phyloP scores from a whole-genome alignment of 352 stramenopile species.

The Lagenidium giganteum region DNA sequence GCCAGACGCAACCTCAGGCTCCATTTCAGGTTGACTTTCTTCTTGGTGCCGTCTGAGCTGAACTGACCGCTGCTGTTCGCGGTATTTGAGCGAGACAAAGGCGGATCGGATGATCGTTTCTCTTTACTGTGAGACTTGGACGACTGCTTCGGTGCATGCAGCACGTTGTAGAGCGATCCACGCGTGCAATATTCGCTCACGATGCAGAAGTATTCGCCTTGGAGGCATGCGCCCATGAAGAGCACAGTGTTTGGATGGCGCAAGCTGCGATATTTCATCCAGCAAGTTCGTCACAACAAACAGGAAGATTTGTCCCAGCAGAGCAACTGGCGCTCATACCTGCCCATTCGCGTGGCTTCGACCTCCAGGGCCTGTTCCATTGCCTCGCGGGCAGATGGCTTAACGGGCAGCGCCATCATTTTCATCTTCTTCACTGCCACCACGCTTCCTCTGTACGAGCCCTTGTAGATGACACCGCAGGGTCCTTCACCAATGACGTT shows the following conservation, averaged over 20 bases:
- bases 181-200: constrained; percentile 94
- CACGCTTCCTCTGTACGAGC: constrained; percentile 77
- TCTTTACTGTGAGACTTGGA: constrained; percentile 20
- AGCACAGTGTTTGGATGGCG: constrained; percentile 98
- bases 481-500: constrained; percentile 76
- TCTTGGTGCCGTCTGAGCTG: constrained; percentile 26
- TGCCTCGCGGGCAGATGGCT: constrained; percentile 53
- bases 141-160: constrained; percentile 57
- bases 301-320: too few relatives aligned
- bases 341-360: constrained; percentile 78
- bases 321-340: constrained; percentile 10
- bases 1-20: constrained; percentile 76
- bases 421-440: constrained; percentile 87
- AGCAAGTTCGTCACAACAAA: too few relatives aligned
- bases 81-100: constrained; percentile 3
- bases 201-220: constrained; percentile 95
- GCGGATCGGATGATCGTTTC: constrained; percentile 16
- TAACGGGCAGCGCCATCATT: constrained; percentile 57
- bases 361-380: constrained; percentile 83
- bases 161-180: constrained; percentile 94
- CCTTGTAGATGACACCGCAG: constrained; percentile 81
- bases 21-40: constrained; percentile 72
- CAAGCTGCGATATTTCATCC: constrained; percentile 75
- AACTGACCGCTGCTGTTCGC: constrained; percentile 11
- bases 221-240: constrained; percentile 97